phyloP scores from a whole-genome alignment of 108 stramenopile genomes.

The Bacterosira constricta region DNA sequence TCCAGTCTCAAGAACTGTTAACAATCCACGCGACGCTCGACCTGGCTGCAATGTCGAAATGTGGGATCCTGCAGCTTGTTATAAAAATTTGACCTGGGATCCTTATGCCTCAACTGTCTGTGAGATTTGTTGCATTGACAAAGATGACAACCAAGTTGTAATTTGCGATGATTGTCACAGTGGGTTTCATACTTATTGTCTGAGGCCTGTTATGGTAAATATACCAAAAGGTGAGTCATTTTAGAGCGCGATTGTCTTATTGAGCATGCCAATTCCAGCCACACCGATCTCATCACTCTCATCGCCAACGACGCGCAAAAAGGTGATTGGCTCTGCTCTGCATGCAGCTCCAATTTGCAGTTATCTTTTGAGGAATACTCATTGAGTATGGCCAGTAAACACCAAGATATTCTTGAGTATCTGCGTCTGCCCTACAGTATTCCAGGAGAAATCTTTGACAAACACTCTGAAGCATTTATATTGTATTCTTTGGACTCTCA shows the following conservation, averaged over 20 bases:
- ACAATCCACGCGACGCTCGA: slow-evolving; percentile 30
- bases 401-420: slow-evolving; percentile 15
- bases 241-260: too few species aligned
- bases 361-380: slow-evolving; percentile 27
- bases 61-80: slow-evolving; percentile 38
- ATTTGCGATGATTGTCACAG: slow-evolving; percentile 55
- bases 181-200: slow-evolving; percentile 56
- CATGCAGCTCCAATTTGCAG: slow-evolving; percentile 19
- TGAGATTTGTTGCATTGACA: slow-evolving; percentile 39
- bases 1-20: slow-evolving; percentile 12
- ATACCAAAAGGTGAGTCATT: slow-evolving; percentile 47
- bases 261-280: too few species aligned
- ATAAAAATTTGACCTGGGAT: slow-evolving; percentile 30
- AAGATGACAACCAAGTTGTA: slow-evolving; percentile 48
- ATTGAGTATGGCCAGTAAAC: neutral
- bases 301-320: too few species aligned
- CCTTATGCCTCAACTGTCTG: slow-evolving; percentile 39
- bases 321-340: slow-evolving; percentile 45
- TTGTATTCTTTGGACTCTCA: slow-evolving; percentile 14
- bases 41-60: slow-evolving; percentile 25
- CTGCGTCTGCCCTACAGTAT: slow-evolving; percentile 38
- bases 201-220: slow-evolving; percentile 55
- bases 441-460: slow-evolving; percentile 21
- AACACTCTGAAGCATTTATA: slow-evolving; percentile 34
- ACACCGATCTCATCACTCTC: too few species aligned